Conservation (phyloP, 192 early-diverging fungal species). For the Coemansia asiatica region DNA sequence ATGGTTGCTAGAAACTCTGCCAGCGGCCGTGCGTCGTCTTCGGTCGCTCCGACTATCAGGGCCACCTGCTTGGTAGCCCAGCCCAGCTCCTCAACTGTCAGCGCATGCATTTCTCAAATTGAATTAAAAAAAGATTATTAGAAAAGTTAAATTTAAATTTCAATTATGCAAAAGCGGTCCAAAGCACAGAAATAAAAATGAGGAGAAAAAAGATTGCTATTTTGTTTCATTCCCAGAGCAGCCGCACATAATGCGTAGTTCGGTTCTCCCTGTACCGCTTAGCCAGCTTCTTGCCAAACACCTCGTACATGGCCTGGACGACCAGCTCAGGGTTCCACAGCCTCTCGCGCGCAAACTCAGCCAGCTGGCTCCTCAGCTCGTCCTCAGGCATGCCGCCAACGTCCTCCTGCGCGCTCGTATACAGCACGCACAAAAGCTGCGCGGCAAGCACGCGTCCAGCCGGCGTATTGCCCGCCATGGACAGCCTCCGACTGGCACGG, state of each 20-base stretch:
- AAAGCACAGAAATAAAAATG: neutral
- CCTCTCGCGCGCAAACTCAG: constrained; percentile 52
- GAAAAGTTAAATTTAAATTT: neutral
- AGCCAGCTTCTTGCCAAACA: constrained; percentile 50
- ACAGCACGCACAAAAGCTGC: constrained; percentile 52
- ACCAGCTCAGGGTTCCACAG: constrained; percentile 52
- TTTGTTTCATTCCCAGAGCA: constrained; percentile 38
- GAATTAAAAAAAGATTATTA: constrained; percentile 1
- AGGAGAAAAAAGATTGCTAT: neutral
- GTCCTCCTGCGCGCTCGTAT: constrained; percentile 25
- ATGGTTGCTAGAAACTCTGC: constrained; percentile 37
- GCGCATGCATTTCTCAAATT: neutral
- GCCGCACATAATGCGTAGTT: constrained; percentile 40
- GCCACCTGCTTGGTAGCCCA: constrained; percentile 48
- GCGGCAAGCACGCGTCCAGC: constrained; percentile 44
- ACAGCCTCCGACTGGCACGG: constrained; percentile 44
- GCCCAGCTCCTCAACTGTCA: constrained; percentile 24
- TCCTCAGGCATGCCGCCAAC: constrained; percentile 40
- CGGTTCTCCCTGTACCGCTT: constrained; percentile 46
- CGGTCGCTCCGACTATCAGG: constrained; percentile 34
- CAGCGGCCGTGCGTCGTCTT: constrained; percentile 38
- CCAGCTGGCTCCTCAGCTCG: constrained; percentile 35
- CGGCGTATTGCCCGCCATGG: constrained; percentile 34
- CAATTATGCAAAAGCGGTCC: constrained; percentile 1
- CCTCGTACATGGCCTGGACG: constrained; percentile 54